Evolutionary conservation across 352 stramenopile genomes (phyloP).

Genomic region (Globisporangium heterothallicum): DNA sequence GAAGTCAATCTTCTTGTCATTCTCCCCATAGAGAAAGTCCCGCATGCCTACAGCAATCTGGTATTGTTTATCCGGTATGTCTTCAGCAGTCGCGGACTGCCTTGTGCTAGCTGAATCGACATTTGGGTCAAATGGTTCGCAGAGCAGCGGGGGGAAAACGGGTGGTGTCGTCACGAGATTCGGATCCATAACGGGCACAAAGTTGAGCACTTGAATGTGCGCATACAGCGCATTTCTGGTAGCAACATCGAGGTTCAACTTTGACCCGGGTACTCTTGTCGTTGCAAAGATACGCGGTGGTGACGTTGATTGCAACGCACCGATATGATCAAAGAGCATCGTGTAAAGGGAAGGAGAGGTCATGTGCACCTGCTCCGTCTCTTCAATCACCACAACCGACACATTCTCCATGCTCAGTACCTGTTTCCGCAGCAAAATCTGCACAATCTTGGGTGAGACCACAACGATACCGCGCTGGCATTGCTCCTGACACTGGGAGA

Average conservation of each 20-base stretch:
- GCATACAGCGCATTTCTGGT: constrained; percentile 49
- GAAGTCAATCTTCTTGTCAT: constrained; percentile 66
- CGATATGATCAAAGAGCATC: constrained; percentile 24
- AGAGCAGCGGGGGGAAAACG: constrained; percentile 37
- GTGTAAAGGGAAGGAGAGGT: constrained; percentile 57
- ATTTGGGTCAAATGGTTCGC: constrained; percentile 35
- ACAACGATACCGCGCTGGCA: constrained; percentile 29
- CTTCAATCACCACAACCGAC: constrained; percentile 52
- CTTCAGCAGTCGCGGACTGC: not conserved
- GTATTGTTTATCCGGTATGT: not conserved
- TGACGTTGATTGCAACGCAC: not conserved
- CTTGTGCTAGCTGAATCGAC: not conserved
- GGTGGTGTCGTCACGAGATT: constrained; percentile 13
- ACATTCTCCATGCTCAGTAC: constrained; percentile 24
- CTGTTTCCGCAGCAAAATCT: constrained; percentile 29
- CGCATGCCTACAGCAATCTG: constrained; percentile 25
- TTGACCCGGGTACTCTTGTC: constrained; percentile 39
- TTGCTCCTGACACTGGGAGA: constrained; percentile 9
- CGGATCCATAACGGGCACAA: constrained; percentile 37
- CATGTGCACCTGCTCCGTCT: constrained; percentile 56
- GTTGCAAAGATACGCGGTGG: constrained; percentile 56
- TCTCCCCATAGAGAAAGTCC: constrained; percentile 62
- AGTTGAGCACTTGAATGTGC: constrained; percentile 57
- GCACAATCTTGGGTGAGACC: constrained; percentile 42
- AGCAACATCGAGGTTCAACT: constrained; percentile 32